Base-by-base conservation (phyloP, 129 eudicot species). In the Arctium lappa region DNA sequence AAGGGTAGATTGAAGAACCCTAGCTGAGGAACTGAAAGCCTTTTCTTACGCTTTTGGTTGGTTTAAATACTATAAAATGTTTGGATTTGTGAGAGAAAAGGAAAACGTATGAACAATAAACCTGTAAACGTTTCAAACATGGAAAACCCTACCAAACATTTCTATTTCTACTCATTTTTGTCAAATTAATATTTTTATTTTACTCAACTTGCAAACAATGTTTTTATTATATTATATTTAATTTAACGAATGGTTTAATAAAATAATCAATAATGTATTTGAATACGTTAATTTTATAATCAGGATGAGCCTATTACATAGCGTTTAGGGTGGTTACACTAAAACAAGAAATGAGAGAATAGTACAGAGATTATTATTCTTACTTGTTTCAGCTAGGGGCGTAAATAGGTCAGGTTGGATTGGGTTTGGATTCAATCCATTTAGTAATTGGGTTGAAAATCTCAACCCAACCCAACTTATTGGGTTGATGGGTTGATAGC, bases 81-180 rank as follows among this genome's bases (percentile, higher is more conserved):
- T 37, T 65, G 18, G 42, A 62, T 40, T 38, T 39, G 1, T 34
- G 80, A 75, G 56, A 18, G 75, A 63, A 32, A 39, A 3, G 31
- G 69, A 27, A 68, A 72, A 5, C 60, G 66, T 60, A 50, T n/a
- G 77, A 77, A 63, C 10, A 27, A 1, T 65, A 22, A 72, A 72
- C 71, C 81, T 76, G 86, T 84, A 66, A 84, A 46, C 80, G 84
- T 74, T 84, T 79, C 42, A 46, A 84, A 79, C 87, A 65, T 84
- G 84, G 69, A 77, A 44, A 66, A 56, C 81, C 72, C 56, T 44
- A 39, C 33, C 40, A 40, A 79, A 84, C 80, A 79, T 65, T 84
- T 79, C 80, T 30, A 65, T 65, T 84, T 79, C 80, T 30, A 65
- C 87, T 79, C 83, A n/a, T 79, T 22, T 22, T 22, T 84, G 65